These are phyloP conservation scores for Trichosporon ovoides DNA, from an alignment of 1,284 basidiomycete species.

Conservation along the genomic window DNA sequence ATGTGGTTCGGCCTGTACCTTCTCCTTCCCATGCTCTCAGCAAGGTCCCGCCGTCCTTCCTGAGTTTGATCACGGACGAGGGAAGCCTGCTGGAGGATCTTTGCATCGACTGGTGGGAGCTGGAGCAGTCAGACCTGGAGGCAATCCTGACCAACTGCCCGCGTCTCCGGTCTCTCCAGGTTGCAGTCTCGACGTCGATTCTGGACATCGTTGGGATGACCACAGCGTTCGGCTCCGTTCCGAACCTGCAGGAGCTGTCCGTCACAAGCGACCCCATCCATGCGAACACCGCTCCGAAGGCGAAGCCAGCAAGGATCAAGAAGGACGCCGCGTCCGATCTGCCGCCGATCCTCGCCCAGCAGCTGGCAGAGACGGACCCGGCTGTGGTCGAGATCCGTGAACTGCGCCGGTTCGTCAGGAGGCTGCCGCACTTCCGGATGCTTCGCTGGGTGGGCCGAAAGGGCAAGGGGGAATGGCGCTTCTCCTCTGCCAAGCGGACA, in stretches of 20 bases:
- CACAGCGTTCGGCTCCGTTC: slow-evolving; percentile 18
- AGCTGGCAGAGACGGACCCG: slow-evolving; percentile 19
- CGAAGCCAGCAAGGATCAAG: slow-evolving; percentile 12
- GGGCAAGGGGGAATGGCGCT: slow-evolving; percentile 32
- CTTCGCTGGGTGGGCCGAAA: slow-evolving; percentile 29
- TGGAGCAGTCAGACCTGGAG: slow-evolving; percentile 17
- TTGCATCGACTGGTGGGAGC: slow-evolving; percentile 33
- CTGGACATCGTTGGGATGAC: slow-evolving; percentile 23
- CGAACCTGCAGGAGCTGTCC: slow-evolving; percentile 20
- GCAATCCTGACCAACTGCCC: slow-evolving; percentile 18
- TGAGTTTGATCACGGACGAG: slow-evolving; percentile 16
- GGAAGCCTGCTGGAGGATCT: slow-evolving; percentile 19
- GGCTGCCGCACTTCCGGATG: slow-evolving; percentile 23
- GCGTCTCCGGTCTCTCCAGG: slow-evolving; percentile 17
- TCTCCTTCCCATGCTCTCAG: slow-evolving; percentile 10
- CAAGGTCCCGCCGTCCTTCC: slow-evolving; percentile 16
- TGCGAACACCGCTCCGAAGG: slow-evolving; percentile 6
- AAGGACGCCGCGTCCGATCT: background rate
- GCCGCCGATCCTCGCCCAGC: slow-evolving; percentile 11
- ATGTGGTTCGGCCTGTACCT: slow-evolving; percentile 10
- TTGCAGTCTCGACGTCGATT: slow-evolving; percentile 17
- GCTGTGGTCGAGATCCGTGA: slow-evolving; percentile 28
- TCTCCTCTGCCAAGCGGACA: slow-evolving; percentile 20
- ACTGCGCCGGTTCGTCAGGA: slow-evolving; percentile 28
- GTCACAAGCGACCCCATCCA: slow-evolving; percentile 20